A percentile compares a stretch with the other conserved stretches of the same genome.
Evolutionary conservation across 2,329 filamentous ascomycete genomes (phyloP).

Genomic region (Trichothecium roseum): DNA sequence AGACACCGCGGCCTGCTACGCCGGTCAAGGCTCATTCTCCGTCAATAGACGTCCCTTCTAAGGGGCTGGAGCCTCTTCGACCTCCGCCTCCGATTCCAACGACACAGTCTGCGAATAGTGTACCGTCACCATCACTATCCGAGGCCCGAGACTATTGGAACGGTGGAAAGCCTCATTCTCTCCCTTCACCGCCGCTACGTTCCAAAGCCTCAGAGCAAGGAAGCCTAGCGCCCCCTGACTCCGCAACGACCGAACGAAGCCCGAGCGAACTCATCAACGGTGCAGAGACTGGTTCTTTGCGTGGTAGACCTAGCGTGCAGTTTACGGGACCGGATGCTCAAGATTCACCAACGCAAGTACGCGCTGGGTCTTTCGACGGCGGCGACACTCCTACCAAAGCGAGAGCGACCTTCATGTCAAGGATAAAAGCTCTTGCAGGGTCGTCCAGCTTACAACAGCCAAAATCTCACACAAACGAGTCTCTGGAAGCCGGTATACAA

Average conservation of each 20-base stretch:
- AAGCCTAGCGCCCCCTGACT: not conserved
- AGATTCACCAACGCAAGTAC: conserved; percentile 42
- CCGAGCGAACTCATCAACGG: conserved; percentile 1
- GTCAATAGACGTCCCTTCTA: conserved; percentile 4
- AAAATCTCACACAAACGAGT: conserved; percentile 22
- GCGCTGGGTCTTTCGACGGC: conserved; percentile 58
- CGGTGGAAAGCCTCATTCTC: conserved; percentile 1
- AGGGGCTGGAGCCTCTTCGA: conserved; percentile 4
- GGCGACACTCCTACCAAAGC: conserved; percentile 49
- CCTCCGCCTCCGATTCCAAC: conserved; percentile 1
- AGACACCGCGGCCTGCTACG: conserved; percentile 4
- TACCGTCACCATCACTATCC: not conserved
- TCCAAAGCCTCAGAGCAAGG: not conserved
- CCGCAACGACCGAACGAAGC: not conserved
- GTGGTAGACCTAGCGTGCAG: conserved; percentile 55
- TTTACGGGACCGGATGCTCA: conserved; percentile 50
- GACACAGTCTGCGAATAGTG: not conserved
- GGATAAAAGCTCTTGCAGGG: conserved; percentile 62
- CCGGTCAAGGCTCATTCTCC: conserved; percentile 5
- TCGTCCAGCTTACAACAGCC: conserved; percentile 36
- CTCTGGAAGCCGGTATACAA: conserved; percentile 22
- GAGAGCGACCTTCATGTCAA: conserved; percentile 62
- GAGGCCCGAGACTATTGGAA: conserved; percentile 7
- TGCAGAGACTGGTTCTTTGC: conserved; percentile 1
- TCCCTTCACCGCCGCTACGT: not conserved